A percentile compares a stretch with the other conserved stretches of the same genome.
These are phyloP conservation scores for Lolium rigidum DNA, from an alignment of 176 grass and related monocot genomes.

Conservation along the genomic window DNA sequence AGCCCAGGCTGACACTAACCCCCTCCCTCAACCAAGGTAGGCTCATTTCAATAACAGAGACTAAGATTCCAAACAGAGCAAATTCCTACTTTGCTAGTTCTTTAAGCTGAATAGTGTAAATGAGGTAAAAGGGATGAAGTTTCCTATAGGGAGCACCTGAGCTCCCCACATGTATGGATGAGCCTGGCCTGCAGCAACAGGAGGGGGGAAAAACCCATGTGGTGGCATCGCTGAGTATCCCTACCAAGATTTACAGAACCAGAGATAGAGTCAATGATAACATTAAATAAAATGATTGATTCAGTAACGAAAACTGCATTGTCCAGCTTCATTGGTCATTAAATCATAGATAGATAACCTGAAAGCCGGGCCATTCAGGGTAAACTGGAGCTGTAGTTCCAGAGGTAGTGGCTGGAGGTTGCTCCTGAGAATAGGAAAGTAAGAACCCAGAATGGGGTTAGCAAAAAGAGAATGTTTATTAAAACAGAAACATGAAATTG, in stretches of 20 bases:
- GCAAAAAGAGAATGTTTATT: constrained; percentile 18
- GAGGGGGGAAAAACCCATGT: constrained; percentile 74
- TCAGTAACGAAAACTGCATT: not conserved
- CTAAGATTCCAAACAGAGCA: constrained; percentile 12
- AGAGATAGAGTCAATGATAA: not conserved
- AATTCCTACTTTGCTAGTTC: not conserved
- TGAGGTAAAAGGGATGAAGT: constrained; percentile 25
- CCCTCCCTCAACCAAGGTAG: not conserved
- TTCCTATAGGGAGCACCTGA: constrained; percentile 60
- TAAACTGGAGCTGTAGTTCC: constrained; percentile 59
- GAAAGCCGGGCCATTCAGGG: constrained; percentile 90
- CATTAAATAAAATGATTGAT: constrained; percentile 13
- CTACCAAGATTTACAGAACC: constrained; percentile 47
- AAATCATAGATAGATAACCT: constrained; percentile 52
- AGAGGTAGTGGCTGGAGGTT: constrained; percentile 61
- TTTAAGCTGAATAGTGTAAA: constrained; percentile 6
- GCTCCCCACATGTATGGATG: constrained; percentile 99
- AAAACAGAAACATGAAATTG: not conserved
- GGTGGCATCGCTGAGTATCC: constrained; percentile 84
- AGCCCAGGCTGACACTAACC: not conserved
- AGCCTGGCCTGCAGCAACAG: constrained; percentile 69
- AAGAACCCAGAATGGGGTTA: constrained; percentile 20
- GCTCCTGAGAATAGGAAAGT: constrained; percentile 64
- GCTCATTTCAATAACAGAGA: constrained; percentile 17
- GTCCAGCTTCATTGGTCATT: constrained; percentile 10